Evolutionary conservation across 2,329 filamentous ascomycete genomes (phyloP), one percentile per base, ranked within the genome.

Genomic region (Penicillium corylophilum): DNA sequence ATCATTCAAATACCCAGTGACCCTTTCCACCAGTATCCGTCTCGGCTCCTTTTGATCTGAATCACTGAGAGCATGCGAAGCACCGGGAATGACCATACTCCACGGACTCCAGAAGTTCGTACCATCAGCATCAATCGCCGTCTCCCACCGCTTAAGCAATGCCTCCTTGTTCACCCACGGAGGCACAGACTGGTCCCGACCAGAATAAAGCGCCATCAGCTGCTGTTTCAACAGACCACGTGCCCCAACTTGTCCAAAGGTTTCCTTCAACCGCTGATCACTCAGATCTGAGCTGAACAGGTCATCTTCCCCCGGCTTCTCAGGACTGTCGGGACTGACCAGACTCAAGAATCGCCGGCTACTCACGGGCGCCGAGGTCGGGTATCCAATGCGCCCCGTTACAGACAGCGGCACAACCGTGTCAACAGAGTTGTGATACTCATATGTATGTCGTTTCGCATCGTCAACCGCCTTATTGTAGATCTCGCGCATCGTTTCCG

Each of bases 201-300:
- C 76, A 0, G 75, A 77, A 33, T 73, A 73, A 39, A 79, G 56
- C 22, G 77, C 73, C 55, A 78, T 59, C 41, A 75, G 49, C 42
- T 70, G 73, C 16, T 64, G 60, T 31, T 60, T 70, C 41, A 76
- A 49, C 16, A 77, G 44, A 0, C 70, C 71, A 12, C 64, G 56
- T 13, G 58, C 36, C 3, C 61, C 55, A 23, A 78, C 63, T 60
- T 64, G 74, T 3, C 84, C 80, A 79, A 92, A 95, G 6, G 85
- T 86, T 6, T 64, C 64, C n/a, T 71, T 66, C 3, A 91, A 74
- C n/a, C 77, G 75, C 20, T 80, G 77, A 39, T 82, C 79, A 0
- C 76, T 69, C 7, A 94, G 73, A 64, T 93, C 88, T 2, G 83
- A 85, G 9, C 87, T 90, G 73, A 95, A 96, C 65, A 87, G 89